Base-by-base conservation (phyloP, 331 rosid species). In the Pyrus hybrid region DNA sequence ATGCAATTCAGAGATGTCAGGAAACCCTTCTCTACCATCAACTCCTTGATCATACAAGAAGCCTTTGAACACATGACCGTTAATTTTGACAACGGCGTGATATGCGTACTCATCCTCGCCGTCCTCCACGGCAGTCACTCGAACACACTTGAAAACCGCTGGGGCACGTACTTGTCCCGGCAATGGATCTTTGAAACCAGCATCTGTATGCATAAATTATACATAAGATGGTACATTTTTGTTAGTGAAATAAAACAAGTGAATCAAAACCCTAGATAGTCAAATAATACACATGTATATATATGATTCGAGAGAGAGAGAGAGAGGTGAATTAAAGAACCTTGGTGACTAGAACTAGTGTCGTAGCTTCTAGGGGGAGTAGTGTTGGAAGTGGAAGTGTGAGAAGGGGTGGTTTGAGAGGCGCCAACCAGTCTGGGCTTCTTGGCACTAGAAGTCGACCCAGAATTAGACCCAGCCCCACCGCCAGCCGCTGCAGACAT, bases 291-390 rank as follows among this genome's bases (percentile, higher is more conserved):
- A 35, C 12, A 7, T 8, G 1, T 7, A 33, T 16, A 47, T 47
- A 16, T 16, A 14, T 6, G 56, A 49, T 17, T 51, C 57, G 56
- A 16, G 56, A 49, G 20, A 13, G 56, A 16, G 56, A 49, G 20
- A 13, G 13, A 17, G 18, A 17, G n/a, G 57, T 51, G 57, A 51
- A 37, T 37, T 37, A 37, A 37, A 37, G 45, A 37, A 66, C 70
- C 98, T 91, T 90, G 98, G 49, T 90, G 98, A 66, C 96, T 91
- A 21, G 98, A 94, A 77, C 91, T 85, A 4, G 97, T 94, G 73
- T 94, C 98, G 57, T 87, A 89, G 88, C 98, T 91, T 51, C 97
- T 65, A n/a, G 98, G 96, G 26, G 98, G 98, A 32, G 98, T 93
- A 7, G 97, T 91, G 41, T 93, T 93, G 1, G 98, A 94, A 72